Evolutionary conservation across 2,329 filamentous ascomycete species (phyloP).

Genomic region (Penicillium sp.): DNA sequence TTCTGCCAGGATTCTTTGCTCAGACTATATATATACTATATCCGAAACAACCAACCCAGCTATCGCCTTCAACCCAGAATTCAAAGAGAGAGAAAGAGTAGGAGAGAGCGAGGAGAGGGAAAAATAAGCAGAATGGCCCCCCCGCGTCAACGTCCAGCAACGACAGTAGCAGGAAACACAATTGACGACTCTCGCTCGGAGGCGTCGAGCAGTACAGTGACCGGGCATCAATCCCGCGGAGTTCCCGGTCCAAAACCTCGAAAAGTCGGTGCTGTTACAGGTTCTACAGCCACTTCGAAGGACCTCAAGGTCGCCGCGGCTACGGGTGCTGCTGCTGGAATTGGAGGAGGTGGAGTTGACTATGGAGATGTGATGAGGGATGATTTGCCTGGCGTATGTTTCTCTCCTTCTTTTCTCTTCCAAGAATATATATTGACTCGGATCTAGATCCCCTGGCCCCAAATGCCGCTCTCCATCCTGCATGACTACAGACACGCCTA

Average conservation of each 20-base stretch:
- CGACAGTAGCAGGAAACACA: constrained; percentile 14
- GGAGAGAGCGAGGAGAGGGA: not conserved
- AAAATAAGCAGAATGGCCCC: constrained; percentile 36
- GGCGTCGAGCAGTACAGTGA: constrained; percentile 37
- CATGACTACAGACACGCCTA: constrained; percentile 48
- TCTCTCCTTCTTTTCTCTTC: not conserved
- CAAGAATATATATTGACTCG: not conserved
- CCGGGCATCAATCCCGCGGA: constrained; percentile 29
- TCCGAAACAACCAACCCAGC: not conserved
- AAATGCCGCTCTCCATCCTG: constrained; percentile 42
- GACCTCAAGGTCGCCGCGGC: constrained; percentile 22
- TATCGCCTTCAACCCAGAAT: not conserved
- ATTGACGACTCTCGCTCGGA: constrained; percentile 47
- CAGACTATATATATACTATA: not conserved
- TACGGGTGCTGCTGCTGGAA: constrained; percentile 8
- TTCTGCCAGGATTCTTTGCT: not conserved
- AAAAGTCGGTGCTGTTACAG: constrained; percentile 19
- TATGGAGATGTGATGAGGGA: constrained; percentile 4
- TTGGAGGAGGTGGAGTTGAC: not conserved
- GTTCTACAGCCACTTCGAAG: constrained; percentile 17
- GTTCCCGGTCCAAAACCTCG: constrained; percentile 28
- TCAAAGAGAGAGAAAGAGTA: not conserved
- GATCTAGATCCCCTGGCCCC: constrained; percentile 40
- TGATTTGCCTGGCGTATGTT: constrained; percentile 13
- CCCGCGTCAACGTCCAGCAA: constrained; percentile 36